Base-by-base conservation (phyloP, 2,329 filamentous ascomycete genomes). In the Colletotrichum tanaceti region DNA sequence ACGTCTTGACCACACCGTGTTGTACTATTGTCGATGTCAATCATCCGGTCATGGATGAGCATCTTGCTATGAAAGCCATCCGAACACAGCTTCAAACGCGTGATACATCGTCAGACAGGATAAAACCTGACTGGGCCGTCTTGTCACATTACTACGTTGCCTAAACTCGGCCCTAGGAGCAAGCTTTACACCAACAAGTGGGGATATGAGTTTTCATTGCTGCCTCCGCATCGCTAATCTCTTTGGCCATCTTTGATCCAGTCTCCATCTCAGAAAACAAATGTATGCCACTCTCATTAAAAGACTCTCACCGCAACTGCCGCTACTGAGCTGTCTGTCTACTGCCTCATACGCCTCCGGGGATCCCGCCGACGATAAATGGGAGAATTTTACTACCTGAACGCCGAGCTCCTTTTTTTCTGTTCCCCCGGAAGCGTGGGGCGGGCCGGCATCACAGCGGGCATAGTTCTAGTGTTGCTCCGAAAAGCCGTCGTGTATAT, bases 201-300 rank as follows among this genome's bases (percentile, higher is more conserved):
- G 43, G 47, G 53, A 63, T 22, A 35, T 68, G 24, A 28, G 43
- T 58, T 60, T 65, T 50, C 62, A 65, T 61, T 65, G 62, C 66
- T 68, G 24, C 38, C 50, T 61, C 63, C 39, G 44, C 50, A 50
- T 24, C 63, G 66, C 62, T 65, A 58, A 28, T 46, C 18, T 60
- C 66, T 57, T 66, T 35, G 32, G 43, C 41, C 50, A 22, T 61
- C 57, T 61, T 46, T 53, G 49, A 61, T 24, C 50, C 62, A 66
- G 57, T 61, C 62, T 57, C 65, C 61, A 65, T 68, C 24, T 50
- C 49, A 65, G 63, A 49, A 57, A 68, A 65, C 66, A 57, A 44
- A 67, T 58, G 43, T 57, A 61, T 69, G 44, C 50, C 63, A 66
- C 53, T 68, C 58, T 70, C 63, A 70, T 68, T 70, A 68, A 53